Percentiles rank a stretch among this genome's conserved stretches.
Conservation (phyloP, 1,284 basidiomycete genomes). For the Cutaneotrichosporon curvatum region DNA sequence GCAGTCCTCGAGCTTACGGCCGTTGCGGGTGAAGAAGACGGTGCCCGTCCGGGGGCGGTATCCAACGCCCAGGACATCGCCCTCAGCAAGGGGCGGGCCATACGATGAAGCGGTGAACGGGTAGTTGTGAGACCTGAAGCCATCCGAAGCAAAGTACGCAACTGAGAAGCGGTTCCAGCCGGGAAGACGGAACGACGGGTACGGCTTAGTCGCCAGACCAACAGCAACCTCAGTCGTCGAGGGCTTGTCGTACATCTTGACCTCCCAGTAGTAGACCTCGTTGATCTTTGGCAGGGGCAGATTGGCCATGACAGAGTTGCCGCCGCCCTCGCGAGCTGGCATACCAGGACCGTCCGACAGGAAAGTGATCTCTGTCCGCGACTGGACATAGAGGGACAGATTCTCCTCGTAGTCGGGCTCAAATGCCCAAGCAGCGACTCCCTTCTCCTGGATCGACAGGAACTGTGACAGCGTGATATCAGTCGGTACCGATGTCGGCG, state of each 20-base stretch:
- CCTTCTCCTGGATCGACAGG: slow-evolving; percentile 94
- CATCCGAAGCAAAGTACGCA: slow-evolving; percentile 84
- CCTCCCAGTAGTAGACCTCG: slow-evolving; percentile 97
- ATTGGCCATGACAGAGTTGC: slow-evolving; percentile 88
- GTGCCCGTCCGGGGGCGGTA: slow-evolving; percentile 91
- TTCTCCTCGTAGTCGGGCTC: slow-evolving; percentile 94
- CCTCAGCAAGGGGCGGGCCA: slow-evolving; percentile 79
- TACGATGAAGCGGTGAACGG: slow-evolving; percentile 86
- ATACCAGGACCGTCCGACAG: slow-evolving; percentile 82
- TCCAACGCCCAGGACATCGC: slow-evolving; percentile 86
- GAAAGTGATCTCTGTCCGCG: slow-evolving; percentile 90
- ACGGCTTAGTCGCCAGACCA: slow-evolving; percentile 89
- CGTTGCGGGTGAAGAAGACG: slow-evolving; percentile 93
- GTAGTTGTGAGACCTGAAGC: slow-evolving; percentile 95
- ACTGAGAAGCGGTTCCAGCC: slow-evolving; percentile 86
- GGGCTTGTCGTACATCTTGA: slow-evolving; percentile 94
- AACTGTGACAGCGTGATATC: slow-evolving; percentile 96
- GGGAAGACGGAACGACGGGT: slow-evolving; percentile 83
- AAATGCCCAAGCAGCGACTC: slow-evolving; percentile 94
- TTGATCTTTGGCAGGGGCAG: slow-evolving; percentile 89
- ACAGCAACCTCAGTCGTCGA: slow-evolving; percentile 73
- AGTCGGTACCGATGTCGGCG: slow-evolving; percentile 83
- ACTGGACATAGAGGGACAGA: slow-evolving; percentile 80
- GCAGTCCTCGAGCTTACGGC: slow-evolving; percentile 88
- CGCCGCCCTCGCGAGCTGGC: slow-evolving; percentile 51